Conservation (phyloP, 805 yeast genomes). For the Cyberlindnera suaveolens region DNA sequence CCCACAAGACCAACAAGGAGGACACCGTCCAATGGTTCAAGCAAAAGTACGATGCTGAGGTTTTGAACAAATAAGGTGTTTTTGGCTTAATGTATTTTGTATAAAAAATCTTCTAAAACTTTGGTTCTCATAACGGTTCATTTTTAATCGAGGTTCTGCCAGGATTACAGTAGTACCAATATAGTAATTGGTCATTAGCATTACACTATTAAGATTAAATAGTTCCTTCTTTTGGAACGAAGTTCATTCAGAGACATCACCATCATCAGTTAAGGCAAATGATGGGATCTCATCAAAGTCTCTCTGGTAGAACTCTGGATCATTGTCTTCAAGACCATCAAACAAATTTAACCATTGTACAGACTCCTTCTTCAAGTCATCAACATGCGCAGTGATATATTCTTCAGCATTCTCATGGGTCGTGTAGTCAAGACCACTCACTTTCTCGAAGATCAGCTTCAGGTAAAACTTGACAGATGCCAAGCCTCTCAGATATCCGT, state of each 20-base stretch:
- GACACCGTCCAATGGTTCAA: constrained; percentile 98
- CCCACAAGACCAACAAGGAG: constrained; percentile 87
- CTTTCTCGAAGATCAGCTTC: constrained; percentile 46
- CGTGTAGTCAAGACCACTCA: constrained; percentile 38
- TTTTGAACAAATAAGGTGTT: constrained; percentile 62
- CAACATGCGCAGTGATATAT: constrained; percentile 17
- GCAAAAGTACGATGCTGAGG: constrained; percentile 99
- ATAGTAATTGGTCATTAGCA: constrained; percentile 6
- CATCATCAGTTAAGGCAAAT: constrained; percentile 22
- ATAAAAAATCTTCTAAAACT: constrained; percentile 7
- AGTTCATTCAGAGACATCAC: constrained; percentile 22
- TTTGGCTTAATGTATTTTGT: constrained; percentile 17
- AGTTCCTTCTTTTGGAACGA: neutral
- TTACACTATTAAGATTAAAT: neutral
- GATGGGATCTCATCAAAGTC: constrained; percentile 19
- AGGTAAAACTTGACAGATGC: constrained; percentile 66
- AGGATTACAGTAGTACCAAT: neutral
- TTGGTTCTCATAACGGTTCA: constrained; percentile 12
- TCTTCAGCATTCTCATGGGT: constrained; percentile 19
- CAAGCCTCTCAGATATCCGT: constrained; percentile 82
- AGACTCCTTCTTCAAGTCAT: constrained; percentile 13
- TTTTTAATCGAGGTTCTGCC: neutral
- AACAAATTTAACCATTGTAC: constrained; percentile 36
- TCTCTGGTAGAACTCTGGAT: constrained; percentile 21
- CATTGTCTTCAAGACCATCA: constrained; percentile 28